Percentiles rank a stretch among this genome's conserved stretches.
Evolutionary conservation across 352 stramenopile genomes (phyloP).

Genomic region (Phytopythium vexans): DNA sequence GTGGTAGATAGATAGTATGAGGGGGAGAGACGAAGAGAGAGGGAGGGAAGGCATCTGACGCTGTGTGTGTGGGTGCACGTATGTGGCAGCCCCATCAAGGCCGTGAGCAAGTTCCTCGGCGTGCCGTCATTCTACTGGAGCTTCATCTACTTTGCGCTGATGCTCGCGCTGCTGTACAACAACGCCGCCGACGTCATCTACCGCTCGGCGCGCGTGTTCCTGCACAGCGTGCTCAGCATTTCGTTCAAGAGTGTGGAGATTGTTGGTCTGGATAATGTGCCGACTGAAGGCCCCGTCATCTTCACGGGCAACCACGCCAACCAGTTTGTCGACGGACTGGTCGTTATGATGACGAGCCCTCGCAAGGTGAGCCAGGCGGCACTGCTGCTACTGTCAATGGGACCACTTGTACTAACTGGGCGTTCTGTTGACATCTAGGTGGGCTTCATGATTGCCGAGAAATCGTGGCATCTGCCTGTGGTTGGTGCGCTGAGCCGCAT

Average conservation of each 20-base stretch:
- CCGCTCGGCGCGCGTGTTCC: slow-evolving; percentile 88
- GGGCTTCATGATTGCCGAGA: slow-evolving; percentile 97
- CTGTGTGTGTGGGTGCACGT: neutral
- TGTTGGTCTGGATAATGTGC: slow-evolving; percentile 95
- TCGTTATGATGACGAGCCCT: slow-evolving; percentile 94
- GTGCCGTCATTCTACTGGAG: slow-evolving; percentile 73
- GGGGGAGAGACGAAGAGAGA: too few relatives aligned
- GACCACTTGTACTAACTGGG: neutral
- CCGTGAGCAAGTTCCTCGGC: slow-evolving; percentile 66
- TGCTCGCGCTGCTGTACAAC: slow-evolving; percentile 67
- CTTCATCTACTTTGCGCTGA: slow-evolving; percentile 51
- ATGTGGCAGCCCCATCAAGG: slow-evolving; percentile 67
- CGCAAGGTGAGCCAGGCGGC: slow-evolving; percentile 63
- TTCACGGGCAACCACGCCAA: slow-evolving; percentile 98
- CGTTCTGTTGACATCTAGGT: slow-evolving; percentile 27
- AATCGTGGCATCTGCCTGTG: slow-evolving; percentile 92
- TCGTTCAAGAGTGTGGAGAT: slow-evolving; percentile 98
- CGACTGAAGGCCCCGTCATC: slow-evolving; percentile 94
- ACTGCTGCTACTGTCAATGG: neutral
- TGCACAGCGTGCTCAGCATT: slow-evolving; percentile 97
- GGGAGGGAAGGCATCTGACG: neutral
- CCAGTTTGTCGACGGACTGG: slow-evolving; percentile 98
- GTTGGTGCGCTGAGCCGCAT: slow-evolving; percentile 94
- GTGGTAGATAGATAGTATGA: too few relatives aligned
- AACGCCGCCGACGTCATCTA: slow-evolving; percentile 83